Conservation (phyloP, 2,329 filamentous ascomycete genomes). For the Phialophora verrucosa region DNA sequence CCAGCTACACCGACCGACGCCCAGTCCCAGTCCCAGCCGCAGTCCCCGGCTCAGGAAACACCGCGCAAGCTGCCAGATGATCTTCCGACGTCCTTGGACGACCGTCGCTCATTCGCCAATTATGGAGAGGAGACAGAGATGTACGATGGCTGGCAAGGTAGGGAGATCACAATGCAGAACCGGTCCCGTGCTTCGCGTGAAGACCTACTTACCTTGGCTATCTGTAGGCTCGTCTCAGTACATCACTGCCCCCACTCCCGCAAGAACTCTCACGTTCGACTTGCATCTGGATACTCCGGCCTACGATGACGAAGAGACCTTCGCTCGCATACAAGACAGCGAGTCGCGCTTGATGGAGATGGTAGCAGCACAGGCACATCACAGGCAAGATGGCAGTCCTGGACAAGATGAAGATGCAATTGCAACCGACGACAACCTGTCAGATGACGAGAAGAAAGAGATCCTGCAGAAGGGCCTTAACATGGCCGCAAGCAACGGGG, state of each 20-base stretch:
- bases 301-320: constrained; percentile 70
- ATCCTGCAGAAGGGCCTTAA: constrained; percentile 86
- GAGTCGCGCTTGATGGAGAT: constrained; percentile 92
- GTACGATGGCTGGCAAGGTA: constrained; percentile 98
- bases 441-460: constrained; percentile 76
- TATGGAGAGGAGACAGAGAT: constrained; percentile 86
- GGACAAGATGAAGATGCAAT: constrained; percentile 82
- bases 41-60: constrained; percentile 31
- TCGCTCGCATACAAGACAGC: constrained; percentile 70
- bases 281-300: constrained; percentile 79
- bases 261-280: constrained; percentile 84
- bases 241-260: constrained; percentile 81
- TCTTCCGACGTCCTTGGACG: constrained; percentile 88
- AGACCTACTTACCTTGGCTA: constrained; percentile 18
- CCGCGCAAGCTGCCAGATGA: constrained; percentile 71
- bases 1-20: constrained; percentile 25
- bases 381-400: constrained; percentile 65
- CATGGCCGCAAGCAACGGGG: constrained; percentile 96
- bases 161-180: constrained; percentile 37
- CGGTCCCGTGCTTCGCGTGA: constrained; percentile 21
- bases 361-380: constrained; percentile 90
- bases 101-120: constrained; percentile 72
- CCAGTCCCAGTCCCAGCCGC: constrained; percentile 14
- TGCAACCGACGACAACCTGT: constrained; percentile 73
- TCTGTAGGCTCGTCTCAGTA: constrained; percentile 88